These are phyloP conservation scores for Gracilaria vermiculophylla DNA, from an alignment of 23 red algal species.

Conservation along the genomic window DNA sequence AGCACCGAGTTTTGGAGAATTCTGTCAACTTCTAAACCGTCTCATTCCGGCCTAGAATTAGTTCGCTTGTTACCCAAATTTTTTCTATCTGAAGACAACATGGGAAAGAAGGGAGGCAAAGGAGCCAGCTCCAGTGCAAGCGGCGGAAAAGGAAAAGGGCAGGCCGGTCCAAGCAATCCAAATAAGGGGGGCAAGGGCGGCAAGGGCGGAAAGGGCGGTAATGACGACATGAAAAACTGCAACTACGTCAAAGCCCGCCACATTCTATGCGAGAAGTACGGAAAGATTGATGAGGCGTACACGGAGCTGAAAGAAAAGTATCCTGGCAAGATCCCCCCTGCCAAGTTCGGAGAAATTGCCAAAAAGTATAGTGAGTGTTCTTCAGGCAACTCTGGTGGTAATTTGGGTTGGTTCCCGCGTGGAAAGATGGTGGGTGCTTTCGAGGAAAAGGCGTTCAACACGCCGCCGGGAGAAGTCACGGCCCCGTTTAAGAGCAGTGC, in stretches of 20 bases:
- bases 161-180: slow-evolving; percentile 21
- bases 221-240: slow-evolving; percentile 87
- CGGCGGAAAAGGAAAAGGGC: slow-evolving; percentile 36
- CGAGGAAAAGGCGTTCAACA: slow-evolving; percentile 89
- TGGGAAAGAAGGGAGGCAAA: slow-evolving; percentile 66
- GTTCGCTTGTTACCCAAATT: background rate
- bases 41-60: too few species aligned
- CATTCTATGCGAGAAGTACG: slow-evolving; percentile 94
- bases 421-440: slow-evolving; percentile 98
- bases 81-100: background rate
- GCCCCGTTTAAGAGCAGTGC: slow-evolving; percentile 88
- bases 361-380: slow-evolving; percentile 88
- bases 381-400: slow-evolving; percentile 85
- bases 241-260: slow-evolving; percentile 98
- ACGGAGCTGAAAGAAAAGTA: slow-evolving; percentile 69
- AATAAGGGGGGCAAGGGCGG: slow-evolving; percentile 44
- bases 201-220: slow-evolving; percentile 60
- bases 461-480: slow-evolving; percentile 64
- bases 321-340: slow-evolving; percentile 72
- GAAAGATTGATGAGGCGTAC: slow-evolving; percentile 87
- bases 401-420: slow-evolving; percentile 95
- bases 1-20: too few species aligned
- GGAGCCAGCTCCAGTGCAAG: slow-evolving; percentile 32
- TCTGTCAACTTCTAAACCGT: too few species aligned
- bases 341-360: slow-evolving; percentile 85